Evolutionary conservation across 2,329 filamentous ascomycete genomes (phyloP), one percentile per base, ranked within the genome.

Genomic region (Epichloe gansuensis): DNA sequence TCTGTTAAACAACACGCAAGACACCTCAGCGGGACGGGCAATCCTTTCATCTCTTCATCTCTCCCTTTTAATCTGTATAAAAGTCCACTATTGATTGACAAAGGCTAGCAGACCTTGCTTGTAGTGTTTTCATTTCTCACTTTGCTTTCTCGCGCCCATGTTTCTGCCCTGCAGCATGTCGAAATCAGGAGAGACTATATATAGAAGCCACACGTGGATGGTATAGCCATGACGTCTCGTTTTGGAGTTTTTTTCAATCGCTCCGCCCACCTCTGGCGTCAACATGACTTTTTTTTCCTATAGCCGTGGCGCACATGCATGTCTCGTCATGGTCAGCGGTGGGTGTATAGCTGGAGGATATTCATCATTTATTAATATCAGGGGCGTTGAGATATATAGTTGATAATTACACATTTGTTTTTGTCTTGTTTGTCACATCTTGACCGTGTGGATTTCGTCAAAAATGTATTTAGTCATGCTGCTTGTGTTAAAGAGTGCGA

Each of bases 351-450:
- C 39, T 42, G 55, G 51, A 54, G 31, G 9, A 12, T 39, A 31
- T 48, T 38, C 44, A 45, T 51, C 52, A 54, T 45, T 43, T 45
- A 48, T 58, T 58, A 58, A 53, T 56, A 55, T 58, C 47, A 50
- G 46, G 52, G 53, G 57, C 55, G 57, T 55, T 56, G 39, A 57
- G 42, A 17, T 21, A 38, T 34, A 17, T 41, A 42, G 44, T 46
- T 31, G 34, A 31, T 46, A 46, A 46, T 31, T 17, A 44, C 0
- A 42, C n/a, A 9, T 9, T 28, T 31, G 7, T 31, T 31, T 31
- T 31, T 31, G 28, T 31, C 8, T 31, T 9, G 8, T 1, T 1
- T 11, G 9, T 31, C 28, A 31, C 28, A 31, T 31, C 2, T 28
- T 31, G 31, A 31, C 31, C 31, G 11, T 31, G 31, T 31, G 31